These are phyloP conservation scores for Lasiosphaeria miniovina DNA, from an alignment of 495 filamentous ascomycete species.

Conservation along the genomic window DNA sequence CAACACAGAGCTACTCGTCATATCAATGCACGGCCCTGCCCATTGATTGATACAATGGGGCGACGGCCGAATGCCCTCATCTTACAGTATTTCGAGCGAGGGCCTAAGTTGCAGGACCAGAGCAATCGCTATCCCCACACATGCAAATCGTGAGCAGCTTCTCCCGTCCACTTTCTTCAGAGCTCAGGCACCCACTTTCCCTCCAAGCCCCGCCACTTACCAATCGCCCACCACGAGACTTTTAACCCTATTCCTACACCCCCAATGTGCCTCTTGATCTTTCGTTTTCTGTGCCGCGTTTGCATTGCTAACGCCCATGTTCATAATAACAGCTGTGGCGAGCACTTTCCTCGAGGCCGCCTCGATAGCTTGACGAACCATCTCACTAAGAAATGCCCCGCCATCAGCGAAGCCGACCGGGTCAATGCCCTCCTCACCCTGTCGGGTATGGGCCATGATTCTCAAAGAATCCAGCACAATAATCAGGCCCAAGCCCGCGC, in stretches of 20 bases:
- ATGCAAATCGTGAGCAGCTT: conserved; percentile 58
- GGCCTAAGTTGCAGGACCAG: conserved; percentile 74
- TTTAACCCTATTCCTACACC: background rate
- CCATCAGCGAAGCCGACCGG: conserved; percentile 62
- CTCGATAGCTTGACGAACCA: conserved; percentile 76
- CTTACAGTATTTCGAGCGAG: conserved; percentile 78
- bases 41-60: conserved; percentile 56
- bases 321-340: conserved; percentile 55
- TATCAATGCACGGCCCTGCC: conserved; percentile 20
- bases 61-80: conserved; percentile 79
- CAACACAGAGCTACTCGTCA: conserved; percentile 7
- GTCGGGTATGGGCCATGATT: conserved; percentile 37
- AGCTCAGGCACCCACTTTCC: background rate
- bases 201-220: conserved; percentile 5
- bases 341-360: conserved; percentile 80
- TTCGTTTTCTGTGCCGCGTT: background rate
- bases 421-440: conserved; percentile 58
- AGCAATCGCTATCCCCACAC: conserved; percentile 86
- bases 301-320: conserved; percentile 6
- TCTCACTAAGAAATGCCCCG: conserved; percentile 77
- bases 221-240: background rate
- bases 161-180: background rate
- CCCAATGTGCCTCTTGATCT: background rate
- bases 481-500: conserved; percentile 23
- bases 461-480: conserved; percentile 25